Base-by-base conservation (phyloP, 805 yeast species). In the Candida maltosa region DNA sequence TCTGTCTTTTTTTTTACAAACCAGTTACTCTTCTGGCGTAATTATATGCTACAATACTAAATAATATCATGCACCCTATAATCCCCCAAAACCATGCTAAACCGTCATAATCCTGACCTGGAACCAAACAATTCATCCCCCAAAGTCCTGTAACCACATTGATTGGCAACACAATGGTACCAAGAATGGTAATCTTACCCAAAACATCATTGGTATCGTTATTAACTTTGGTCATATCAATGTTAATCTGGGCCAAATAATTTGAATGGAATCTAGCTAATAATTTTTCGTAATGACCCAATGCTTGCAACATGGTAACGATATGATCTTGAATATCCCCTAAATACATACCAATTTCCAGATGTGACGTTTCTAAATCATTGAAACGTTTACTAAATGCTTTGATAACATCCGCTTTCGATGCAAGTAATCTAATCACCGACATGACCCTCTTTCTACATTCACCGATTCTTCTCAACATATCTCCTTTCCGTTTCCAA, bases 61-160 rank as follows among this genome's bases (percentile, higher is more conserved):
- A 62, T 31, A 56, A 22, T 9, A 54, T 35, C 62, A 68, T 67
- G 10, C 52, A 47, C 11, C 51, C 48, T 19, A 66, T 45, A 18
- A 68, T 68, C 3, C 62, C 53, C 49, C 56, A 64, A 44, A 68
- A 68, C 73, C 73, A 68, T 14, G 52, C 45, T 36, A 68, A 51
- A 2, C 70, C 69, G 10, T 51, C 60, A 27, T 52, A 48, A 20
- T 56, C 68, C 56, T 91, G 97, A 0, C 98, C 98, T 0, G 98
- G 98, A 23, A 93, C 98, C 8, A 87, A 51, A 46, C 93, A 95
- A 63, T 93, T 93, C 98, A 93, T 93, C 38, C 98, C 98, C 97
- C 97, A 93, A 31, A 93, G 64, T 15, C 98, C 98, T 0, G 98
- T 93, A 16, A 93, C 83, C 37, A 93, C 87, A 54, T 93, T 93